phyloP scores from a whole-genome alignment of 2,329 filamentous ascomycete genomes.

The Endothia cerciana region DNA sequence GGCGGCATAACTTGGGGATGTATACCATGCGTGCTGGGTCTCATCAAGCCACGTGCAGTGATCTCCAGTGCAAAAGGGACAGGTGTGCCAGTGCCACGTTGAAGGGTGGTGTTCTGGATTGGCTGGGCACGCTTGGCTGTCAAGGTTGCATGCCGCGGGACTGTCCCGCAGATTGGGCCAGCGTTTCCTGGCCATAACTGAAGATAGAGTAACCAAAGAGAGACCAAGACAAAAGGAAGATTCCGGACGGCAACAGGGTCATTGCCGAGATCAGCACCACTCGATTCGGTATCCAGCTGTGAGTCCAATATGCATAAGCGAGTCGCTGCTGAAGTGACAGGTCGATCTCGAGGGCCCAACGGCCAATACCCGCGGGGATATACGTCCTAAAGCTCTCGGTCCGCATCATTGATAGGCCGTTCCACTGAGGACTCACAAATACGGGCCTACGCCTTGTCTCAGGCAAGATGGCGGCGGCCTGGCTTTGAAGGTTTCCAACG shows the following conservation, averaged over 20 bases:
- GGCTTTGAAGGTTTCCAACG: constrained; percentile 3
- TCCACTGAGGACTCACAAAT: neutral
- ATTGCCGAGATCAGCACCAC: neutral
- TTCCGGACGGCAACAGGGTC: neutral
- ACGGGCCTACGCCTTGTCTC: neutral
- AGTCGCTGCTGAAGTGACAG: constrained; percentile 4
- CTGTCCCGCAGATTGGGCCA: neutral
- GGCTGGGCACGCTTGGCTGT: neutral
- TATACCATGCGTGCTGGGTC: neutral
- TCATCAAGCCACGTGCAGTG: neutral
- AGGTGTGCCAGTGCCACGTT: neutral
- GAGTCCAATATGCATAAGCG: neutral
- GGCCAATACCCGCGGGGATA: neutral
- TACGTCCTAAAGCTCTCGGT: neutral
- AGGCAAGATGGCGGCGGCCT: neutral
- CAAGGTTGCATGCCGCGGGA: neutral
- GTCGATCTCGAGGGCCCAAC: neutral
- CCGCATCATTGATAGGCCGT: neutral
- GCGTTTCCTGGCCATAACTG: neutral
- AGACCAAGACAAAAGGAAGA: neutral
- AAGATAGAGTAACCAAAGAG: neutral
- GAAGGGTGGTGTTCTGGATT: neutral
- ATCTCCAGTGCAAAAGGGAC: constrained; percentile 1
- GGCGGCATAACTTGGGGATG: neutral
- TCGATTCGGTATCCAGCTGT: neutral